Evolutionary conservation across 495 filamentous ascomycete species (phyloP).

Genomic region (Penicillium diatomitis): DNA sequence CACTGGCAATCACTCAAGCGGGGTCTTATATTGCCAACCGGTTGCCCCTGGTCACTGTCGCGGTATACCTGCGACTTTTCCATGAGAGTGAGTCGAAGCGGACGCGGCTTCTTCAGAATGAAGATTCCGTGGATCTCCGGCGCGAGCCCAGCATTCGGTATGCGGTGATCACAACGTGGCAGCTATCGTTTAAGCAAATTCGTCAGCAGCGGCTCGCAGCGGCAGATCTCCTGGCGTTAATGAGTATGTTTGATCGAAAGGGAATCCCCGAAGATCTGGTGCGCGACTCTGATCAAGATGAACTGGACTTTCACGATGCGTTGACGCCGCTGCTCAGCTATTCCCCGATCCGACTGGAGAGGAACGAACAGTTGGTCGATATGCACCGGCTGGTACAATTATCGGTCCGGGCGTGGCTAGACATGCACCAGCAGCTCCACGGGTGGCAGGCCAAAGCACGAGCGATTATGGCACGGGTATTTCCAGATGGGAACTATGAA

Average conservation of each 20-base stretch:
- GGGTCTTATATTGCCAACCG: conserved; percentile 31
- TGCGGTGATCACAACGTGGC: conserved; percentile 35
- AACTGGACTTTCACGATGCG: conserved; percentile 26
- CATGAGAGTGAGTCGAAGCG: conserved; percentile 13
- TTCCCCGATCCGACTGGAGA: conserved; percentile 23
- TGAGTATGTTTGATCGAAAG: conserved; percentile 33
- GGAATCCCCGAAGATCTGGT: conserved; percentile 25
- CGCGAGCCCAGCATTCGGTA: conserved; percentile 27
- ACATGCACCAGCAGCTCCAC: conserved; percentile 21
- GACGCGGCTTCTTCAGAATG: conserved; percentile 22
- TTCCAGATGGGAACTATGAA: conserved; percentile 25
- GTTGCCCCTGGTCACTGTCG: conserved; percentile 21
- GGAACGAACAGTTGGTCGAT: conserved; percentile 16
- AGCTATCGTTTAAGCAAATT: conserved; percentile 42
- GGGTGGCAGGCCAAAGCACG: conserved; percentile 22
- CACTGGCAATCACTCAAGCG: conserved; percentile 42
- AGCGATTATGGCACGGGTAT: conserved; percentile 20
- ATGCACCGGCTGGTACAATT: conserved; percentile 42
- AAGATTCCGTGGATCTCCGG: conserved; percentile 28
- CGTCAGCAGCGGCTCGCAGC: conserved; percentile 17
- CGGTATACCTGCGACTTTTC: conserved; percentile 9
- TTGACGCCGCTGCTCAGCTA: conserved; percentile 29
- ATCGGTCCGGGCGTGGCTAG: conserved; percentile 32
- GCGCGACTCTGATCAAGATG: background rate
- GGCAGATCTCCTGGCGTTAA: conserved; percentile 30